Conservation (phyloP, 1,284 basidiomycete species). For the Leccinum ponderosum region DNA sequence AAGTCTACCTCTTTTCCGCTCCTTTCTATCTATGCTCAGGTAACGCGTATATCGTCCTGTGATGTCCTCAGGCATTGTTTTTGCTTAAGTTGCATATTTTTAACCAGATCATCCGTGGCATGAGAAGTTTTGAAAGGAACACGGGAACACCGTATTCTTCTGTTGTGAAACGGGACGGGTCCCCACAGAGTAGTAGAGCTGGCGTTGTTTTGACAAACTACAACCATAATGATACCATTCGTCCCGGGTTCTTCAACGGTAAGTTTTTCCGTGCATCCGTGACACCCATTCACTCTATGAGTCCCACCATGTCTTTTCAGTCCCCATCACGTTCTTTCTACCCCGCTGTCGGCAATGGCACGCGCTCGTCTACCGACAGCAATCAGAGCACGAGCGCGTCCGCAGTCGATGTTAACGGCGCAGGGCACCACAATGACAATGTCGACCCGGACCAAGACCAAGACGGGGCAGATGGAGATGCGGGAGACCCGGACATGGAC, state of each 20-base stretch:
- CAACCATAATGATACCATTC: neutral
- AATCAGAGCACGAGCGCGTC: slow-evolving; percentile 16
- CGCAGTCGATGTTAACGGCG: slow-evolving; percentile 11
- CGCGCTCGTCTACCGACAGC: slow-evolving; percentile 31
- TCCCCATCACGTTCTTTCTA: slow-evolving; percentile 24
- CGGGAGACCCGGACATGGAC: slow-evolving; percentile 32
- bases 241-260: no score
- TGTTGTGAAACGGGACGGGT: neutral
- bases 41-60: neutral
- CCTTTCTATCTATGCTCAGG: no score
- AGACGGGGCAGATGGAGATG: slow-evolving; percentile 10
- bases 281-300: no score
- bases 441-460: slow-evolving; percentile 3
- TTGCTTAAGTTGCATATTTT: neutral
- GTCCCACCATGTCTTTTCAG: slow-evolving; percentile 15
- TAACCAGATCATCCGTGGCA: neutral
- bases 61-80: neutral
- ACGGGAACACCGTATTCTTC: neutral
- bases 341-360: slow-evolving; percentile 18
- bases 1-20: no score
- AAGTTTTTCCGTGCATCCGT: no score
- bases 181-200: neutral
- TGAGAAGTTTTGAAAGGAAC: neutral
- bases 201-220: neutral
- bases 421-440: slow-evolving; percentile 16